phyloP scores from a whole-genome alignment of 148 eudicot genomes.

The Fagopyrum homotropicum region DNA sequence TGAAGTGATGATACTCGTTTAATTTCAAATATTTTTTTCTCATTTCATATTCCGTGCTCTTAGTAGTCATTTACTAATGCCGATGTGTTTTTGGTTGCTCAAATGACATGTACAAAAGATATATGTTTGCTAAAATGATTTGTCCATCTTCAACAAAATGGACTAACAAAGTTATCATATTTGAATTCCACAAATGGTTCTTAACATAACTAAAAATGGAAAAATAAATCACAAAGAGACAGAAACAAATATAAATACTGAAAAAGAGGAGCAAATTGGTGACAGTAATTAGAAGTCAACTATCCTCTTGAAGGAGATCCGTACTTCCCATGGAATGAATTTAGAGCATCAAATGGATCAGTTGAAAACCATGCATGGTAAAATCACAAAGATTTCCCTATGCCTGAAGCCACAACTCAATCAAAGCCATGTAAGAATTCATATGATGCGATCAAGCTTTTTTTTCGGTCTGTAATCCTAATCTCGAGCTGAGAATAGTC shows the following conservation, averaged over 20 bases:
- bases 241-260: not conserved
- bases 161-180: not conserved
- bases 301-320: not conserved
- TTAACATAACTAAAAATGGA: not conserved
- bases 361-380: not conserved
- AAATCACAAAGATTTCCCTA: not conserved
- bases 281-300: not conserved
- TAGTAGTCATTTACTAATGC: no score
- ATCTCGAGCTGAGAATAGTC: slow-evolving; percentile 10
- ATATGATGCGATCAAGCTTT: not conserved
- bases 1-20: no score
- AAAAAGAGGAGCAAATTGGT: not conserved
- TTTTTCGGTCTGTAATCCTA: no score
- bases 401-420: not conserved
- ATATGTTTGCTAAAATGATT: no score
- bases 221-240: not conserved
- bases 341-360: not conserved
- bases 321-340: not conserved
- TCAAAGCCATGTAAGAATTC: not conserved
- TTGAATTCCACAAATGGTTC: not conserved
- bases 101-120: no score
- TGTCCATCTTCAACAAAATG: not conserved
- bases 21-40: no score
- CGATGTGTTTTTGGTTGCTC: no score
- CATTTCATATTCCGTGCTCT: no score